Percentiles rank a stretch among this genome's conserved stretches.
phyloP scores from a whole-genome alignment of 1,284 basidiomycete genomes.

The Pterula multifida region DNA sequence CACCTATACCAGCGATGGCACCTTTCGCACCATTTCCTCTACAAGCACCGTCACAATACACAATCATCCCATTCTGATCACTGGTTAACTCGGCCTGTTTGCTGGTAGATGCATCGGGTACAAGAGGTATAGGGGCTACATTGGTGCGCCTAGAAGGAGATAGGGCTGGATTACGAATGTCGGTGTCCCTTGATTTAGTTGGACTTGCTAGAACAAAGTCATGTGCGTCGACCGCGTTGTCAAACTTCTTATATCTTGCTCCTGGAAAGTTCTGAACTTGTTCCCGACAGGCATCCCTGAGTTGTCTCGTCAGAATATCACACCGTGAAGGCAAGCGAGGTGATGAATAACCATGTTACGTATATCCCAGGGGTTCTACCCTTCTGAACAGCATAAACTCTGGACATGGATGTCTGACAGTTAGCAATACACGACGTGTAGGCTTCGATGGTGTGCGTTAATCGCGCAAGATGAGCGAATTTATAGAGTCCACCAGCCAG shows the following conservation, averaged over 20 bases:
- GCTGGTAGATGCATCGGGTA: slow-evolving; percentile 3
- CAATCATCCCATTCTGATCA: slow-evolving; percentile 30
- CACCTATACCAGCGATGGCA: slow-evolving; percentile 59
- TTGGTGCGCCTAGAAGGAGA: not conserved
- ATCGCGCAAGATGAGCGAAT: not conserved
- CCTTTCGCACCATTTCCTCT: slow-evolving; percentile 55
- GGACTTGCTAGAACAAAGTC: slow-evolving; percentile 17
- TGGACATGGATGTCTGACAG: slow-evolving; percentile 11
- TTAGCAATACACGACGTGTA: not conserved
- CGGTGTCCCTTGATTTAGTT: not conserved
- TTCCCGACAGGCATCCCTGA: slow-evolving; percentile 45
- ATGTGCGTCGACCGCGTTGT: slow-evolving; percentile 36
- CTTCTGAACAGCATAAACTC: slow-evolving; percentile 27
- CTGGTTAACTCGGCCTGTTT: slow-evolving; percentile 9
- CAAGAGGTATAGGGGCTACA: slow-evolving; percentile 2
- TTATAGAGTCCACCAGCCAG: not conserved
- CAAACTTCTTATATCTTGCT: slow-evolving; percentile 56
- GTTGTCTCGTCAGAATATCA: not conserved
- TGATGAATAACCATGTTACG: slow-evolving; percentile 21
- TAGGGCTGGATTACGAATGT: not conserved
- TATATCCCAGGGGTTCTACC: slow-evolving; percentile 27
- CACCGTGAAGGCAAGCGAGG: not conserved
- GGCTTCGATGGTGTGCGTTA: slow-evolving; percentile 10
- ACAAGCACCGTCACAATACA: slow-evolving; percentile 77
- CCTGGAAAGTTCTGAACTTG: slow-evolving; percentile 47